Percentiles rank a stretch among this genome's conserved stretches.
phyloP scores from a whole-genome alignment of 768 basidiomycete species.

The Collybiopsis luxurians region DNA sequence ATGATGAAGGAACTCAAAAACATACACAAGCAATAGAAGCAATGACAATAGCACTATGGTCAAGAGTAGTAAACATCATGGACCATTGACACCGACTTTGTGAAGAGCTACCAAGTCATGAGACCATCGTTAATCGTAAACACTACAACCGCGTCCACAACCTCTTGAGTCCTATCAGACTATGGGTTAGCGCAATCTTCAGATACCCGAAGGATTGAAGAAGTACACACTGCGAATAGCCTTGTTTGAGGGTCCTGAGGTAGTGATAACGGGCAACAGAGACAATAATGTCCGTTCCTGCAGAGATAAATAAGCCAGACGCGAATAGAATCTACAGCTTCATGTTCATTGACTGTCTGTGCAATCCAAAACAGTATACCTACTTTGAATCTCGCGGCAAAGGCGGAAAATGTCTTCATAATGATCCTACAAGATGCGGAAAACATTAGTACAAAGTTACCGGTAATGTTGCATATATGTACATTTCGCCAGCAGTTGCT shows the following conservation, averaged over 20 bases:
- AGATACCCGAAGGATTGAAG: neutral
- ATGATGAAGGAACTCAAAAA: neutral
- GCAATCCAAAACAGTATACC: neutral
- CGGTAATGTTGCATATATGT: neutral
- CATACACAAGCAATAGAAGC: constrained; percentile 10
- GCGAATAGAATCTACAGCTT: constrained; percentile 9
- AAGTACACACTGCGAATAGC: constrained; percentile 10
- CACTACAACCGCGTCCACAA: constrained; percentile 10
- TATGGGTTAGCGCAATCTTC: no score
- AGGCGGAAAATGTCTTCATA: neutral
- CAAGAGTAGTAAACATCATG: no score
- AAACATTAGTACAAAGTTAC: neutral
- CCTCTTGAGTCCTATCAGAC: constrained; percentile 10
- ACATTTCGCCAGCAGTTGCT: neutral
- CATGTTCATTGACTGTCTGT: neutral
- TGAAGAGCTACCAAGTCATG: constrained; percentile 1
- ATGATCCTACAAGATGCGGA: neutral
- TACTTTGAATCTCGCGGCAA: neutral
- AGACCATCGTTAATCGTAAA: constrained; percentile 14
- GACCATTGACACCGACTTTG: no score
- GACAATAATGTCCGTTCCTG: constrained; percentile 10
- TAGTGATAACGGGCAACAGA: constrained; percentile 11
- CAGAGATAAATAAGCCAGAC: constrained; percentile 11
- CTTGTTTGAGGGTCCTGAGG: constrained; percentile 9
- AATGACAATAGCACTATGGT: constrained; percentile 9